These are phyloP conservation scores for Nidularia sp. DNA, from an alignment of 768 basidiomycete species.

Conservation along the genomic window DNA sequence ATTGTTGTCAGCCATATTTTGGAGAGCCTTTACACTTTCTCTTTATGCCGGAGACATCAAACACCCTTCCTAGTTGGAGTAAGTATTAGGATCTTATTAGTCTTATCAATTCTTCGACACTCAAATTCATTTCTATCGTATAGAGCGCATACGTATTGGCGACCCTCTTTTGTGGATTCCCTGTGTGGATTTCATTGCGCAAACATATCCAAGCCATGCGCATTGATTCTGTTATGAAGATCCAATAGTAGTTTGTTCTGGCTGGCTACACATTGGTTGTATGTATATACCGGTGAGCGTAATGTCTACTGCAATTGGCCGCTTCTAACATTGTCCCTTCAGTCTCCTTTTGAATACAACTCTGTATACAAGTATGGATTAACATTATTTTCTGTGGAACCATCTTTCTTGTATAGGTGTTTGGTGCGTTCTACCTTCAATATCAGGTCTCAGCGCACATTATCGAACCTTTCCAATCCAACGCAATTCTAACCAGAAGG, in stretches of 20 bases:
- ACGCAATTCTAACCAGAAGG: no score
- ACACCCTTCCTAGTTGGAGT: slow-evolving; percentile 39
- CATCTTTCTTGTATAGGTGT: no score
- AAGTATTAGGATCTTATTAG: slow-evolving; percentile 8
- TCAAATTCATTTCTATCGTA: not conserved
- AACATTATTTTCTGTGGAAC: no score
- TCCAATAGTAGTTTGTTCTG: slow-evolving; percentile 31
- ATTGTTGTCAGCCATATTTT: slow-evolving; percentile 32
- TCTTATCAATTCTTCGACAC: not conserved
- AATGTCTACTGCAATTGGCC: no score
- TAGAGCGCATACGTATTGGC: slow-evolving; percentile 52
- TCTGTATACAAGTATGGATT: no score
- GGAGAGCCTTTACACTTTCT: slow-evolving; percentile 44
- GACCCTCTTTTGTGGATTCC: slow-evolving; percentile 51
- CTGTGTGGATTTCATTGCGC: slow-evolving; percentile 50
- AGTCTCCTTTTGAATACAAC: no score
- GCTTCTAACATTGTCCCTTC: no score
- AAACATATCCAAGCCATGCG: slow-evolving; percentile 60
- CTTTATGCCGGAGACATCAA: slow-evolving; percentile 44
- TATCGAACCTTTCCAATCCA: no score
- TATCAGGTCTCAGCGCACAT: no score
- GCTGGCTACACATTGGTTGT: no score
- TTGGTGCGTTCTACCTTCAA: no score
- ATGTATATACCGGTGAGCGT: no score
- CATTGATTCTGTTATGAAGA: slow-evolving; percentile 81